These are phyloP conservation scores for Hygrocybe punicea DNA, from an alignment of 768 basidiomycete genomes.

Conservation along the genomic window DNA sequence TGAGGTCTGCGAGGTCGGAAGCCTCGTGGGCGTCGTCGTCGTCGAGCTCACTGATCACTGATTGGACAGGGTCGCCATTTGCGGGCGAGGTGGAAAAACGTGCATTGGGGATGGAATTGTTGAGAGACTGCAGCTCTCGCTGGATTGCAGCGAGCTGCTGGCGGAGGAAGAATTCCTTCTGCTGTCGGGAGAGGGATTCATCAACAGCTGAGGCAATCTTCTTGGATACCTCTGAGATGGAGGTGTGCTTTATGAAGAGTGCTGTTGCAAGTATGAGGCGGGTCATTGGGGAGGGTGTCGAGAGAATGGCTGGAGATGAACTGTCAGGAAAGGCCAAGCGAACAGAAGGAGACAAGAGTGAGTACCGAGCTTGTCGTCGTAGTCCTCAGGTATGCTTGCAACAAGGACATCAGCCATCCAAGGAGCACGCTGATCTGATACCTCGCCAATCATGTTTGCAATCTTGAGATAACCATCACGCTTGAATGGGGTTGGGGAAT, in stretches of 20 bases:
- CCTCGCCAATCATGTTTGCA: constrained; percentile 68
- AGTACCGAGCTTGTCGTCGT: constrained; percentile 69
- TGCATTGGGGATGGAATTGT: constrained; percentile 8
- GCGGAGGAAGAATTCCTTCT: constrained; percentile 82
- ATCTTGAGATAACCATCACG: constrained; percentile 70
- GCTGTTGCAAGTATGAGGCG: constrained; percentile 63
- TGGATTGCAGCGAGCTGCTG: constrained; percentile 81
- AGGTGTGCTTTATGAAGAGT: constrained; percentile 69
- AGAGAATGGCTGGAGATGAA: neutral
- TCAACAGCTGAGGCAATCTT: constrained; percentile 80
- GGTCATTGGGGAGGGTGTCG: constrained; percentile 54
- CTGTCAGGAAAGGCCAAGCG: constrained; percentile 5
- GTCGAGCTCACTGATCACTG: constrained; percentile 53
- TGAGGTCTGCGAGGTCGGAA: constrained; percentile 72
- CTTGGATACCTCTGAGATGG: constrained; percentile 76
- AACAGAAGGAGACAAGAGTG: constrained; percentile 11
- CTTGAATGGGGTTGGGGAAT: constrained; percentile 47
- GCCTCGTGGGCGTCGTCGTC: constrained; percentile 79
- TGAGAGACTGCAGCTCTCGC: constrained; percentile 61
- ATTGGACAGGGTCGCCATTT: constrained; percentile 27
- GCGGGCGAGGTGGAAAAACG: constrained; percentile 17
- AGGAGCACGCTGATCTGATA: constrained; percentile 56
- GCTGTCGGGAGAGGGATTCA: constrained; percentile 81
- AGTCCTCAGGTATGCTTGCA: constrained; percentile 59
- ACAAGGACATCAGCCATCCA: constrained; percentile 81